Base-by-base conservation (phyloP, 495 filamentous ascomycete genomes). In the Opeltia flavorubescens region DNA sequence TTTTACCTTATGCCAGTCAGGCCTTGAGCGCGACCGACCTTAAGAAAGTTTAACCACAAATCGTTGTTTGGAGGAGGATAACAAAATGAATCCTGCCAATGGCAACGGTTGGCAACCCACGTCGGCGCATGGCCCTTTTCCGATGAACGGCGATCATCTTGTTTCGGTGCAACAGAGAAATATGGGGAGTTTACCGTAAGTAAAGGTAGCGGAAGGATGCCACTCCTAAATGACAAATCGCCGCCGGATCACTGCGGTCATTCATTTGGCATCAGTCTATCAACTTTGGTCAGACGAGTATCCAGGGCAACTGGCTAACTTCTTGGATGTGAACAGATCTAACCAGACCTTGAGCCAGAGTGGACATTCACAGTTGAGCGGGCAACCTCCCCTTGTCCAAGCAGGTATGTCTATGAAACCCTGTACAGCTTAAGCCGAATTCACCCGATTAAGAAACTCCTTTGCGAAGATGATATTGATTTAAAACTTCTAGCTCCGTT, bases 371-470 rank as follows among this genome's bases (percentile, higher is more conserved):
- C 71, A 74, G 55, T 57, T 66, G 43, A 64, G 67, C 13, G 70
- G 70, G 13, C 67, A 67, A 9, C 65, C 72, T 49, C 64, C 73
- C 18, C 63, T 69, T 50, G 68, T 66, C 48, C 71, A 70, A 55
- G 51, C 62, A 43, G 69, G 71, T 75, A 62, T 65, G 67, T n/a
- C 50, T 49, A 43, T 15, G 42, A 46, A 29, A 30, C 46, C 38
- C 20, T 25, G 31, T 43, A 15, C 8, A 21, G 20, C 8, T 7
- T n/a, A 2, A 42, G 17, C 36, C 41, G 15, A 17, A 53, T 62
- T 65, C 47, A 67, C 54, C 28, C 38, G 34, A 34, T 25, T 43
- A 11, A n/a, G 25, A 46, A 18, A 1, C 12, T 36, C n/a, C 2
- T 3, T 3, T 15, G 20, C 15, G n/a, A 12, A 12, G 38, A 20